These are phyloP conservation scores for Gamarada debralockiae DNA, from an alignment of 495 filamentous ascomycete species.

Conservation along the genomic window DNA sequence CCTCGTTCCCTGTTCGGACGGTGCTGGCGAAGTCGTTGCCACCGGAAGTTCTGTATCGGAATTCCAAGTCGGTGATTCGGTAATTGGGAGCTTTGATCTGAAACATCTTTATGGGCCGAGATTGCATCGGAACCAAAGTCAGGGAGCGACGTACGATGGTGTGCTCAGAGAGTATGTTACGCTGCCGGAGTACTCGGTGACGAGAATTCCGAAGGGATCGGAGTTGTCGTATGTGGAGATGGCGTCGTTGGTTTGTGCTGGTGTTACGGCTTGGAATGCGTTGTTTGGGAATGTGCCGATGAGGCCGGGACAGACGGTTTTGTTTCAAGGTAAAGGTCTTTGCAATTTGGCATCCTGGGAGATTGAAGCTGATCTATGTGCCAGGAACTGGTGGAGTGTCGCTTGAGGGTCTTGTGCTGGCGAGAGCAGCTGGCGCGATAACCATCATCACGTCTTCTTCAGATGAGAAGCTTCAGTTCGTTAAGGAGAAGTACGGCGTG, in stretches of 20 bases:
- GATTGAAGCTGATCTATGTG: conserved; percentile 13
- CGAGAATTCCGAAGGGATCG: conserved; percentile 26
- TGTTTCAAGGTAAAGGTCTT: conserved; percentile 20
- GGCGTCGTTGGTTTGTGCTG: conserved; percentile 31
- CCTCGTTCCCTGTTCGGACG: conserved; percentile 17
- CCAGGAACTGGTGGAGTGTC: conserved; percentile 66
- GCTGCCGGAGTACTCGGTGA: conserved; percentile 21
- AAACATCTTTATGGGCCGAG: conserved; percentile 18
- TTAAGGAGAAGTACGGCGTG: conserved; percentile 64
- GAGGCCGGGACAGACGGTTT: conserved; percentile 27
- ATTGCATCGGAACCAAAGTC: conserved; percentile 52
- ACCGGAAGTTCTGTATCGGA: not conserved
- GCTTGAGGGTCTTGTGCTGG: conserved; percentile 76
- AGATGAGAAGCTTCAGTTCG: conserved; percentile 53
- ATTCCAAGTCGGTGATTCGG: conserved; percentile 2
- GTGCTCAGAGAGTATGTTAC: conserved; percentile 20
- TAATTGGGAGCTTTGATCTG: not conserved
- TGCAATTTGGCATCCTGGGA: not conserved
- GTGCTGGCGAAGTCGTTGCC: conserved; percentile 17
- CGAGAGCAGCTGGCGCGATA: too few relatives aligned
- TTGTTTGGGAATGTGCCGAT: conserved; percentile 28
- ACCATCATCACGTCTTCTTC: conserved; percentile 57
- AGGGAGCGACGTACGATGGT: conserved; percentile 11
- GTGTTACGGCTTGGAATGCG: conserved; percentile 40
- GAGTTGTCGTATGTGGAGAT: conserved; percentile 30